Evolutionary conservation across 1,139 yeast genomes (phyloP), one percentile per base, ranked within the genome.

Genomic region (Candida tunisiensis): DNA sequence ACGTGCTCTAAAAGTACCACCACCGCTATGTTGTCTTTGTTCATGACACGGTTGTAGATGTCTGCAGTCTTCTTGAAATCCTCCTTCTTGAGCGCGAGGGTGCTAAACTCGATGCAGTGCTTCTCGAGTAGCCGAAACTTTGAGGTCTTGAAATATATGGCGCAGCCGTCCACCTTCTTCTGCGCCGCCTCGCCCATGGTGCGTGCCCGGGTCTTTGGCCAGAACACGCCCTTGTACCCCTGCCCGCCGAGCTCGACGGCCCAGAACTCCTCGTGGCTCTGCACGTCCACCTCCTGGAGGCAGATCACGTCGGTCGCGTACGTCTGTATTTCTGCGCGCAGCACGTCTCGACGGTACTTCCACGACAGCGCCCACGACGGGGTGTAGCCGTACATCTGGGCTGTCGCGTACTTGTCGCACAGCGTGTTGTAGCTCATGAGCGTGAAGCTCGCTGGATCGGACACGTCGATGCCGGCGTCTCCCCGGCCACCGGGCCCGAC

Each of bases 341-440:
- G 63, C 27, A 68, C 60, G 32, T 74, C 72, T 45, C 75, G 69
- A 53, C 99, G 74, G 53, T 75, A 83, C n/a, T 77, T 78, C 96
- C 96, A 85, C 29, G 73, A 69, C 36, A 88, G 64, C 5, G 96
- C 98, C 98, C 98, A 88, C 2, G 93, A 72, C 17, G 96, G 96
- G 2, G 96, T 83, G 48, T 80, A 88, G 42, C 79, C 85, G 50
- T 80, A 91, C 77, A 85, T 65, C 49, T 73, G 78, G 13, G 91
- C 67, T 7, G 95, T 83, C 3, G 96, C 96, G 57, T 85, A 85
- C 49, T 78, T 92, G 48, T 88, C 96, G 53, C 98, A 88, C 46
- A 88, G 62, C 3, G 93, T 80, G 51, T 88, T 88, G 59, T 83
- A 88, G 26, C 85, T 73, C 64, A 82, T 62, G 30, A 85, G 59